A percentile compares a stretch with the other conserved stretches of the same genome.
These are phyloP conservation scores for Ogataea pignaliae DNA, from an alignment of 805 yeast species.

Conservation along the genomic window DNA sequence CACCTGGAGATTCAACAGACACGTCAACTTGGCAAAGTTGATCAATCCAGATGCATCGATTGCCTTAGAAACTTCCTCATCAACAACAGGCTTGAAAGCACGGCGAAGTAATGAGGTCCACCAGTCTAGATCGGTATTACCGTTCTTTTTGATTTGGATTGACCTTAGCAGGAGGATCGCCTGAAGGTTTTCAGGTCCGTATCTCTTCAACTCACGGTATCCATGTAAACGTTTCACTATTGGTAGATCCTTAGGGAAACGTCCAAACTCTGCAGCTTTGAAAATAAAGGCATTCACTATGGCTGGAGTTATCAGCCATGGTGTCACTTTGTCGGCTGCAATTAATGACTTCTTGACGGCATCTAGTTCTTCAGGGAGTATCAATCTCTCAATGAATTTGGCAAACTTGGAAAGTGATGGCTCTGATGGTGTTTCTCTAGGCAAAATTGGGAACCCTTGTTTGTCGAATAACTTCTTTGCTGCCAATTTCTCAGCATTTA, in stretches of 20 bases:
- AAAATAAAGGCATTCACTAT: conserved; percentile 23
- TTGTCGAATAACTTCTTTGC: conserved; percentile 21
- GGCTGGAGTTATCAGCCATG: conserved; percentile 18
- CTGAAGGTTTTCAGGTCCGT: conserved; percentile 19
- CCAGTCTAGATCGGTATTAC: conserved; percentile 11
- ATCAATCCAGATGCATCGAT: not conserved
- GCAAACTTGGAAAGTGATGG: conserved; percentile 24
- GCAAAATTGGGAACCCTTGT: conserved; percentile 25
- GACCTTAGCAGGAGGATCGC: conserved; percentile 23
- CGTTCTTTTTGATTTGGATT: conserved; percentile 11
- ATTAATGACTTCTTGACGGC: conserved; percentile 11
- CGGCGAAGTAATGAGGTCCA: conserved; percentile 11
- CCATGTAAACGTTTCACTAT: conserved; percentile 17
- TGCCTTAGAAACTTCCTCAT: not conserved
- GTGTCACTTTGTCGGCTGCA: conserved; percentile 13
- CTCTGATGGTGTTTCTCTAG: conserved; percentile 19
- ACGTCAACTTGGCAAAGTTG: conserved; percentile 9
- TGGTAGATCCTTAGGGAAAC: conserved; percentile 12
- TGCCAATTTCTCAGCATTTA: conserved; percentile 16
- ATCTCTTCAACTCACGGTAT: conserved; percentile 9
- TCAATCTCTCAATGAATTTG: conserved; percentile 21
- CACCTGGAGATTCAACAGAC: conserved; percentile 8
- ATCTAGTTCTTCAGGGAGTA: conserved; percentile 22
- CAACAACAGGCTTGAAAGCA: conserved; percentile 7
- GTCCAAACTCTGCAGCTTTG: conserved; percentile 23